These are phyloP conservation scores for Globisporangium emineosum DNA, from an alignment of 352 stramenopile genomes.

Conservation along the genomic window DNA sequence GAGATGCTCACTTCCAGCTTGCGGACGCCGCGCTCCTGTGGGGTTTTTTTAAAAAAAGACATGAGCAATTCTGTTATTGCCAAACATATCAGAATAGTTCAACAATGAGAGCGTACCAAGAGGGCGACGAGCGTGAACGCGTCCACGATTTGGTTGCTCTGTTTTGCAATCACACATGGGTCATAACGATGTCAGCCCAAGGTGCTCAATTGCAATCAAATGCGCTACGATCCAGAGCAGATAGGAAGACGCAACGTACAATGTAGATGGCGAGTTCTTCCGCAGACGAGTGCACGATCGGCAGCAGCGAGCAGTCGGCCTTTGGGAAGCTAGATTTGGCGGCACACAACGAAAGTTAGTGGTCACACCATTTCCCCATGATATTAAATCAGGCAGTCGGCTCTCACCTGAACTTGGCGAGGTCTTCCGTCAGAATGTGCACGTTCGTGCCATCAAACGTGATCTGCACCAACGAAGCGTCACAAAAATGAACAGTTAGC, in stretches of 20 bases:
- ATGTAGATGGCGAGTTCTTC: slow-evolving; percentile 97
- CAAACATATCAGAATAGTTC: neutral
- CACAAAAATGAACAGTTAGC: neutral
- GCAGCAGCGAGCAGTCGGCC: slow-evolving; percentile 93
- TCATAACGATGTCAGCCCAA: neutral
- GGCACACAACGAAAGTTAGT: neutral
- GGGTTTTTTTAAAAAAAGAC: neutral
- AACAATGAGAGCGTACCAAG: slow-evolving; percentile 29
- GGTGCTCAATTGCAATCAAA: neutral
- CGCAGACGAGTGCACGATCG: slow-evolving; percentile 96
- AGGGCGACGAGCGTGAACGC: slow-evolving; percentile 78
- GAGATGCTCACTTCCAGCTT: slow-evolving; percentile 95
- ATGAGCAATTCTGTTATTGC: slow-evolving; percentile 3
- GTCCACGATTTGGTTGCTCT: slow-evolving; percentile 88
- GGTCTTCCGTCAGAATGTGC: slow-evolving; percentile 93
- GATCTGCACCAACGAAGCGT: slow-evolving; percentile 40
- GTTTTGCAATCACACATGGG: slow-evolving; percentile 10
- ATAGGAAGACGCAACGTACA: slow-evolving; percentile 36
- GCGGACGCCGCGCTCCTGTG: slow-evolving; percentile 65
- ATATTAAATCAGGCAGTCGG: neutral
- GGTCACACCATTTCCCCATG: neutral
- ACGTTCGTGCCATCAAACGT: slow-evolving; percentile 87
- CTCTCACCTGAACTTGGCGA: slow-evolving; percentile 85
- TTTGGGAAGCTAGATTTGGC: slow-evolving; percentile 82
- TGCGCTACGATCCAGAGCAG: neutral